Evolutionary conservation across 495 filamentous ascomycete genomes (phyloP), one percentile per base, ranked within the genome.

Genomic region (Xylaria nigripes): DNA sequence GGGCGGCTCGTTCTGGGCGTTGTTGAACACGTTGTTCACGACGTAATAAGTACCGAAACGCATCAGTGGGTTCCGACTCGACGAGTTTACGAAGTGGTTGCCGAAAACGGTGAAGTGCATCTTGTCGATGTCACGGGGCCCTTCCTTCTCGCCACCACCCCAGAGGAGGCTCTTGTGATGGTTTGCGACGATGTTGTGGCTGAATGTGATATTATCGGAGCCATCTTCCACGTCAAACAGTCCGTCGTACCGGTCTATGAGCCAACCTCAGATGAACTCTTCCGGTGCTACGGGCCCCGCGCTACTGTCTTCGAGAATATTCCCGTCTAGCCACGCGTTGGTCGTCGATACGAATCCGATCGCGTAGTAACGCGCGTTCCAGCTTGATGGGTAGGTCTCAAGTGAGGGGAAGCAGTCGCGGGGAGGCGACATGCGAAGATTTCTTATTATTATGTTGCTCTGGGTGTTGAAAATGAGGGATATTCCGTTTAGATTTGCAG

Each of bases 41-140:
- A 53, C 19, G 5, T 62, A 54, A 30, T 56, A 60, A 0, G 60
- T 62, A n/a, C 58, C 60, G 23, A 60, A 60, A 2, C 60, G 52
- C 57, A 61, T 57, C 7, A 62, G 43, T 3, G 60, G 60, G 27
- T 60, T 60, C 12, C 60, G 60, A 6, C 51, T 56, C 27, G 45
- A 27, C 8, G 58, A 61, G 21, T 55, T 53, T n/a, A 18, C 51
- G 25, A 62, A 60, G 21, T 46, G 52, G 27, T 61, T 62, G 9
- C 58, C 58, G 29, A 56, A 62, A 34, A 61, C 48, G n/a, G 60
- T 62, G 25, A 62, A 60, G 13, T 48, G 51, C 60, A 62, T 62
- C 47, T 54, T 62, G 7, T 58, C 60, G 19, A 61, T 22, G 18
- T 61, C 58, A 2, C 56, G 51, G 9, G 48, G 8, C 21, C 50